Evolutionary conservation across 495 filamentous ascomycete species (phyloP).

Genomic region (Tuber brumale): DNA sequence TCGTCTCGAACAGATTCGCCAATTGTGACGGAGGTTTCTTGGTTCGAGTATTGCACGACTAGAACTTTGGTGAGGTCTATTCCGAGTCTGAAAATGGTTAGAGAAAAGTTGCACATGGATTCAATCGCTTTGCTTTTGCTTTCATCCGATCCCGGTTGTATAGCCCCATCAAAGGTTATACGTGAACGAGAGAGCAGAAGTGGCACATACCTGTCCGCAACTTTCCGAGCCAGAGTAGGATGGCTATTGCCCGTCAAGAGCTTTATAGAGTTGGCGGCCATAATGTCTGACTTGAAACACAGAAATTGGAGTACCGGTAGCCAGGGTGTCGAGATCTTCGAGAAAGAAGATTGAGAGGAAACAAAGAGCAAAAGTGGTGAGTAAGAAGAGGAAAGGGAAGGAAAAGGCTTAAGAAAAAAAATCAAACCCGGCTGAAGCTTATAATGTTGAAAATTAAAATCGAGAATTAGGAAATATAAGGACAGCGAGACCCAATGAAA

Average conservation of each 20-base stretch:
- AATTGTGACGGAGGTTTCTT: constrained; percentile 94
- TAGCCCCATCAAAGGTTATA: not conserved
- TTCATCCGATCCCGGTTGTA: not conserved
- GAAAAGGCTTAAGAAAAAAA: constrained; percentile 1
- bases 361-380: not conserved
- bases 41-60: constrained; percentile 94
- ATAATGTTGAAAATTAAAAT: not conserved
- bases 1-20: constrained; percentile 95
- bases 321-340: not conserved
- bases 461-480: constrained; percentile 7
- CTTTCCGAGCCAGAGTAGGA: constrained; percentile 77
- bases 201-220: constrained; percentile 73
- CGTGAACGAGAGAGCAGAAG: not conserved
- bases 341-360: not conserved
- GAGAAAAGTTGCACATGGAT: not conserved
- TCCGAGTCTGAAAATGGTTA: constrained; percentile 58
- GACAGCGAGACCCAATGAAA: not conserved
- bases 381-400: constrained; percentile 7
- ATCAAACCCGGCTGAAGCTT: not conserved
- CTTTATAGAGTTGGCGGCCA: constrained; percentile 75
- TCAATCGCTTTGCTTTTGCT: not conserved
- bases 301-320: not conserved
- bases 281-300: constrained; percentile 37
- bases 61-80: constrained; percentile 90
- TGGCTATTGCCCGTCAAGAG: constrained; percentile 93